phyloP scores from a whole-genome alignment of 1,284 basidiomycete species.

The Cryptococcus sp. region DNA sequence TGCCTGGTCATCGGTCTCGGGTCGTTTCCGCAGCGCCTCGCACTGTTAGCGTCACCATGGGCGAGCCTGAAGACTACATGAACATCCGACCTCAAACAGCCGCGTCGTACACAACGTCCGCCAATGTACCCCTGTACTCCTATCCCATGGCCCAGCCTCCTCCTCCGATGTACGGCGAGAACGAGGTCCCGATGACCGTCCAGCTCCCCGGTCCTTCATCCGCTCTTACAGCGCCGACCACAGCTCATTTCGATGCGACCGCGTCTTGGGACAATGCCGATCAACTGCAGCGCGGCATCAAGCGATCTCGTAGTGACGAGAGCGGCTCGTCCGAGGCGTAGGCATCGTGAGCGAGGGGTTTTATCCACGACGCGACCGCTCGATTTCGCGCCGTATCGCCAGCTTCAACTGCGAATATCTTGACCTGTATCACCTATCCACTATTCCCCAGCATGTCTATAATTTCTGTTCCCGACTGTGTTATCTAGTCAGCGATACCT shows the following conservation, averaged over 20 bases:
- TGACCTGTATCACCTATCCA: no score
- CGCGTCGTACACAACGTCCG: neutral
- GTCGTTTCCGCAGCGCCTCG: conserved; percentile 23
- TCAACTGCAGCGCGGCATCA: conserved; percentile 6
- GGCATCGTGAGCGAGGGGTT: no score
- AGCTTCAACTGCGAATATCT: no score
- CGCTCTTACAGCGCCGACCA: neutral
- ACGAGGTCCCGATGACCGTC: conserved; percentile 39
- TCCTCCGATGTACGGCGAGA: conserved; percentile 42
- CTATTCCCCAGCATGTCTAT: no score
- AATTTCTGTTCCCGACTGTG: no score
- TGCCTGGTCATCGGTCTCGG: conserved; percentile 23
- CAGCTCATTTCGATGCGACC: neutral
- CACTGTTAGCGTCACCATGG: conserved; percentile 27
- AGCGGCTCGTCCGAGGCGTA: neutral
- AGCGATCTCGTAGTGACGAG: conserved; percentile 11
- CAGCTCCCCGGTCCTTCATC: conserved; percentile 26
- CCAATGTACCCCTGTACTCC: conserved; percentile 1
- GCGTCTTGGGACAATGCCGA: neutral
- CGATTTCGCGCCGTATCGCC: no score
- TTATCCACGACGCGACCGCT: no score
- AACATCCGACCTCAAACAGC: conserved; percentile 3
- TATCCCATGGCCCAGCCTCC: conserved; percentile 11
- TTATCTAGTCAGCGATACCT: no score
- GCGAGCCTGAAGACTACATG: conserved; percentile 18